Percentiles rank a stretch among this genome's conserved stretches.
Conservation (phyloP, 108 stramenopile genomes). For the Skeletonema costatum region DNA sequence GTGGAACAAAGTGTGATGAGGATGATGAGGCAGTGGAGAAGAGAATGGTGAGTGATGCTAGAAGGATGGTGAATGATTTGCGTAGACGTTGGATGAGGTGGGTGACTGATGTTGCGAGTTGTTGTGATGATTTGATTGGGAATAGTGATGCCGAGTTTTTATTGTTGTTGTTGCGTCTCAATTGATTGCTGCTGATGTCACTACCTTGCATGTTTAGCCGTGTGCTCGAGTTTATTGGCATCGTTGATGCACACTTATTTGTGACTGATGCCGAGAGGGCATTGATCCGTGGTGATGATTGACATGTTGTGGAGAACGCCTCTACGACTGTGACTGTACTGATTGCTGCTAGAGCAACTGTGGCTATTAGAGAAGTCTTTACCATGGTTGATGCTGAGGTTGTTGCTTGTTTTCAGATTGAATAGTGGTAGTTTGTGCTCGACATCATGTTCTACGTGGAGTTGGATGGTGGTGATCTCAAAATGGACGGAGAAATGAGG, state of each 20-base stretch:
- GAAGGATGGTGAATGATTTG: slow-evolving; percentile 15
- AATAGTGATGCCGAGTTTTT: background rate
- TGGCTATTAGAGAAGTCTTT: background rate
- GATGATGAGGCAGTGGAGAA: background rate
- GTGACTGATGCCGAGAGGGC: background rate
- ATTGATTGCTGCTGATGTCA: background rate
- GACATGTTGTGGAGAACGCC: background rate
- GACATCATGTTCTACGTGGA: background rate
- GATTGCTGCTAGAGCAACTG: background rate
- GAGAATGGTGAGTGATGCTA: slow-evolving; percentile 37
- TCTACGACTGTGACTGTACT: background rate
- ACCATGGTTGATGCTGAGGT: background rate
- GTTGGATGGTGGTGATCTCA: background rate
- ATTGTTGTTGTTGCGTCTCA: background rate
- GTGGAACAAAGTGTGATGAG: slow-evolving; percentile 10
- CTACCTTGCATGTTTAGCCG: background rate
- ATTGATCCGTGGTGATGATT: background rate
- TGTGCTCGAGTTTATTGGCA: background rate
- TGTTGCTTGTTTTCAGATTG: background rate
- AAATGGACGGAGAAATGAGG: too few relatives aligned
- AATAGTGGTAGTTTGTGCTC: background rate
- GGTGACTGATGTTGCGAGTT: background rate
- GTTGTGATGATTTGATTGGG: background rate
- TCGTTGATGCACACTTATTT: background rate
- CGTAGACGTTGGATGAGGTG: slow-evolving; percentile 19